phyloP scores from a whole-genome alignment of 1,284 basidiomycete species.

The Cystobasidium slooffiae region DNA sequence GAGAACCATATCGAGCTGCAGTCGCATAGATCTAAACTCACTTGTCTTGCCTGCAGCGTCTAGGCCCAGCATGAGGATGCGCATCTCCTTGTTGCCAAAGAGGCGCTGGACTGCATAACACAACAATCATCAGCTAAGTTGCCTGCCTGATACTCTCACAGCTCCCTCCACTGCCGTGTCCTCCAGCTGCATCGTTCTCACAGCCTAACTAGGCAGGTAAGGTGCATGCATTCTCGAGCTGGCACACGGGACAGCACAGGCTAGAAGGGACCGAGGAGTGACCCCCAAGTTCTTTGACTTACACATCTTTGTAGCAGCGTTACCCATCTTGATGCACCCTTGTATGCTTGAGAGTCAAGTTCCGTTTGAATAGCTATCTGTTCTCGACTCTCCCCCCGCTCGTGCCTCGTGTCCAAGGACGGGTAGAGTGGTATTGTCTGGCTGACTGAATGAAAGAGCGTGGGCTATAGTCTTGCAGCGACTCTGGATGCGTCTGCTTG shows the following conservation, averaged over 20 bases:
- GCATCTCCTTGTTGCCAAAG: slow-evolving; percentile 57
- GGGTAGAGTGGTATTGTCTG: not conserved
- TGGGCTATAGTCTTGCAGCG: not conserved
- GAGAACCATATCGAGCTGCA: not conserved
- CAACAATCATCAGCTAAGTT: not conserved
- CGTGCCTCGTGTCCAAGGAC: slow-evolving; percentile 7
- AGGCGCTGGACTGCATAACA: slow-evolving; percentile 42
- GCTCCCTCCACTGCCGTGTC: no score
- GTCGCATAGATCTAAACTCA: slow-evolving; percentile 56
- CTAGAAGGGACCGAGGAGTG: not conserved
- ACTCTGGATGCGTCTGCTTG: not conserved
- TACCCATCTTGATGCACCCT: slow-evolving; percentile 16
- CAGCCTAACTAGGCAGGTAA: no score
- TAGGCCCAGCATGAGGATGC: slow-evolving; percentile 55
- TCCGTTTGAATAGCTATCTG: not conserved
- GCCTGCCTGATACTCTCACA: not conserved
- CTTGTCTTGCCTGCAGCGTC: slow-evolving; percentile 84
- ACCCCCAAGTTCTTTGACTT: not conserved
- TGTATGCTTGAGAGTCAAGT: not conserved
- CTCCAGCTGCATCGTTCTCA: not conserved
- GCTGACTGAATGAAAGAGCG: slow-evolving; percentile 15
- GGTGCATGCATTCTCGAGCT: not conserved
- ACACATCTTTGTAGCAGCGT: slow-evolving; percentile 42
- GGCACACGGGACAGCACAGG: not conserved
- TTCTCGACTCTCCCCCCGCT: not conserved